Evolutionary conservation across 768 basidiomycete genomes (phyloP).

Genomic region (Hypholoma fasciculare): DNA sequence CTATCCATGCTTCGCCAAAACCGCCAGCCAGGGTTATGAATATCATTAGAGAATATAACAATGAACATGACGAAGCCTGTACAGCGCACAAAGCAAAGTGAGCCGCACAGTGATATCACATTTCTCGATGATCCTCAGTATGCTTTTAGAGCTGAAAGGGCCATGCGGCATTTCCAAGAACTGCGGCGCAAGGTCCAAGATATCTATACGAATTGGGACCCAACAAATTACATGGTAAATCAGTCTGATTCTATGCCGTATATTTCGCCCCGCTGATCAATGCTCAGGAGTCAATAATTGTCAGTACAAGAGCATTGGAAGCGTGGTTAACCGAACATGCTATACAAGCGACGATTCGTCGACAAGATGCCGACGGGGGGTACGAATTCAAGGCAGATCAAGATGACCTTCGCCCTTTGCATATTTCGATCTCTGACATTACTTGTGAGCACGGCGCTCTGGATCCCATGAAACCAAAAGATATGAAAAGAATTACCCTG

Average conservation of each 20-base stretch:
- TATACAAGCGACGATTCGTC: conserved; percentile 24
- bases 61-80: conserved; percentile 53
- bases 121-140: not conserved
- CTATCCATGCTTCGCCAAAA: conserved; percentile 20
- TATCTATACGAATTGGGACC: conserved; percentile 66
- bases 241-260: not conserved
- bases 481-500: conserved; percentile 69
- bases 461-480: conserved; percentile 55
- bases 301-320: conserved; percentile 60
- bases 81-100: conserved; percentile 48
- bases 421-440: conserved; percentile 44
- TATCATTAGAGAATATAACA: conserved; percentile 56
- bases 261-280: not conserved
- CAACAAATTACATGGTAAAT: conserved; percentile 48
- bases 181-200: conserved; percentile 53
- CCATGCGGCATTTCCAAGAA: conserved; percentile 46
- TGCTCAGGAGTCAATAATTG: conserved; percentile 51
- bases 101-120: conserved; percentile 15
- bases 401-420: not conserved
- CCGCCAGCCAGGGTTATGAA: conserved; percentile 59
- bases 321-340: conserved; percentile 54
- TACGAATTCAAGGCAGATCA: not conserved
- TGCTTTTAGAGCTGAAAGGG: conserved; percentile 39
- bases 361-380: not conserved
- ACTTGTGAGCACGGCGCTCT: conserved; percentile 63